phyloP scores from a whole-genome alignment of 179 eudicot species.

The Beta macrorhiza region DNA sequence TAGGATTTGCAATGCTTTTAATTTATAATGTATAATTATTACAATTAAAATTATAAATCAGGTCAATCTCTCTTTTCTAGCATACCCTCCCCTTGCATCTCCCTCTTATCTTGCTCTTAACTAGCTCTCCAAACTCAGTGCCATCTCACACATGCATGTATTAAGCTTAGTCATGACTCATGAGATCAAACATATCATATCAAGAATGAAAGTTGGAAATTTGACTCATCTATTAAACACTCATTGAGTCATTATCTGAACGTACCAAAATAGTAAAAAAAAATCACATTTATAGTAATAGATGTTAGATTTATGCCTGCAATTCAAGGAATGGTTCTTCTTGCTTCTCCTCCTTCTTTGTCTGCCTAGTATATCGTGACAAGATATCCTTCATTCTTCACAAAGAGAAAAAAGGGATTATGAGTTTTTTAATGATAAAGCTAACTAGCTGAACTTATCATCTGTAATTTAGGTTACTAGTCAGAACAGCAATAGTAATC shows the following conservation, averaged over 20 bases:
- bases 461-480: neutral
- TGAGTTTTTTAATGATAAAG: neutral
- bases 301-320: slow-evolving; percentile 17
- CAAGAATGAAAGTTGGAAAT: too few species aligned
- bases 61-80: too few species aligned
- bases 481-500: neutral
- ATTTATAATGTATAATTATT: too few species aligned
- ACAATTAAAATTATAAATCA: too few species aligned
- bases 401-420: neutral
- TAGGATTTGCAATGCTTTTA: too few species aligned
- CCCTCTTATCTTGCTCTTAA: neutral
- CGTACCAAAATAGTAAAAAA: neutral
- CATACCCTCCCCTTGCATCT: too few species aligned
- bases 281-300: too few species aligned
- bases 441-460: neutral
- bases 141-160: too few species aligned
- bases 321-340: slow-evolving; percentile 21
- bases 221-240: too few species aligned
- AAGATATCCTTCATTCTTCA: slow-evolving; percentile 35
- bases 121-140: neutral
- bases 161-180: too few species aligned
- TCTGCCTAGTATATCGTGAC: slow-evolving; percentile 22
- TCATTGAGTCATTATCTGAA: neutral
- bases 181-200: too few species aligned
- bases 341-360: slow-evolving; percentile 22